Base-by-base conservation (phyloP, 2,329 filamentous ascomycete species). In the Stachybotrys chartarum region DNA sequence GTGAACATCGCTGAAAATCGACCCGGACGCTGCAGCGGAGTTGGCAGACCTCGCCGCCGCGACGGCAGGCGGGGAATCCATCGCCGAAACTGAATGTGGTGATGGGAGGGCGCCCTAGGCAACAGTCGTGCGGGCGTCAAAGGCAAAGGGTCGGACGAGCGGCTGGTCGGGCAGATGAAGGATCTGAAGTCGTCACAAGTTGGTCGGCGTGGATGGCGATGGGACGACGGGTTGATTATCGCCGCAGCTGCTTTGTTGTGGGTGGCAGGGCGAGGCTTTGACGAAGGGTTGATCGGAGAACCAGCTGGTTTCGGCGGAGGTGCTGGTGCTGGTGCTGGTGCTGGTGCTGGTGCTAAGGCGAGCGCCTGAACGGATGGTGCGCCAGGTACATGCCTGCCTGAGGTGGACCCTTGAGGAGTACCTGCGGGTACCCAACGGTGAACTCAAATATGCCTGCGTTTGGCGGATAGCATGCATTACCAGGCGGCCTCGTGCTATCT, bases 31-130 rank as follows among this genome's bases (percentile, higher is more conserved):
- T 16, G 50, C n/a, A 30, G 59, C 58, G 45, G 56, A 55, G 53
- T 60, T 56, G 45, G 62, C 61, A 59, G 64, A 64, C 64, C 64
- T 65, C 52, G 52, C 57, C 53, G 55, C 35, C 32, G 18, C 18
- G 6, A 52, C 50, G 35, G 35, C 50, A 52, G 50, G 50, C 30
- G 50, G 50, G 18, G 30, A 48, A 48, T 48, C 46, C n/a, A 48
- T 48, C 46, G 8, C n/a, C 46, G 10, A 10, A 48, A 17, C 35
- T 42, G 5, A 42, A 24, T 2, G 24, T 42, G 35, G 10, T 42
- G 35, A 42, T 42, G 8, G 10, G 14, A 42, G 35, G 35, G 35
- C 35, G 35, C 35, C 35, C 14, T 10, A 14, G 35, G 14, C 35
- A 5, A 42, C 35, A 42, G 14, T 5, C 35, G 35, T 42, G 35